These are phyloP conservation scores for Penicillium alfredii DNA, from an alignment of 495 filamentous ascomycete genomes.

Conservation along the genomic window DNA sequence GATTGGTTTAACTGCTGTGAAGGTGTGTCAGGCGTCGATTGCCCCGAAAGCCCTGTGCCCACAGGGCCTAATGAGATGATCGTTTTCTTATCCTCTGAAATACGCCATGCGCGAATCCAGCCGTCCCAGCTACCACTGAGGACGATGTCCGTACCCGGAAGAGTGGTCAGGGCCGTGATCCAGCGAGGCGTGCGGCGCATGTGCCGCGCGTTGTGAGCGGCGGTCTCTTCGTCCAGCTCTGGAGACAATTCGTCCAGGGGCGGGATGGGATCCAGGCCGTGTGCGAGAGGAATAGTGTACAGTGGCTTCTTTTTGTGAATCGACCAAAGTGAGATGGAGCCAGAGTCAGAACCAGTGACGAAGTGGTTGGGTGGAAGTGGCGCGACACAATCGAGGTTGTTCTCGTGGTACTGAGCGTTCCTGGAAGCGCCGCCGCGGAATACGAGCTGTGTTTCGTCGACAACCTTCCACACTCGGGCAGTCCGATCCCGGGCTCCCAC, in stretches of 20 bases:
- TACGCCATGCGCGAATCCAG: constrained; percentile 72
- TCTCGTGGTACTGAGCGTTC: constrained; percentile 58
- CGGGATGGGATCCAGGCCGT: constrained; percentile 65
- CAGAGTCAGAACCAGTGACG: constrained; percentile 89
- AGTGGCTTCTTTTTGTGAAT: constrained; percentile 92
- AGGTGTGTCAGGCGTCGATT: constrained; percentile 26
- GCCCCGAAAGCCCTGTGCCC: constrained; percentile 30
- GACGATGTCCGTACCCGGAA: constrained; percentile 83
- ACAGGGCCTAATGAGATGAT: constrained; percentile 67
- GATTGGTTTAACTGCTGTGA: constrained; percentile 35
- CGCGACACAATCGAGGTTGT: constrained; percentile 82
- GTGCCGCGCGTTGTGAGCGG: constrained; percentile 47
- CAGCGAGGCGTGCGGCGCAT: constrained; percentile 57
- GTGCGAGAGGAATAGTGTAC: constrained; percentile 70
- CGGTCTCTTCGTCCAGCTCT: constrained; percentile 55
- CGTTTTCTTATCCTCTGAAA: constrained; percentile 75
- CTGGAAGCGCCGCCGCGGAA: constrained; percentile 73
- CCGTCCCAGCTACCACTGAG: constrained; percentile 94
- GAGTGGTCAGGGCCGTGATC: constrained; percentile 80
- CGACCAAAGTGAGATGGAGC: constrained; percentile 78
- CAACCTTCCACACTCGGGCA: constrained; percentile 93
- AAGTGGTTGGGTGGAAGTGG: constrained; percentile 87
- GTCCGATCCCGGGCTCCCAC: constrained; percentile 89
- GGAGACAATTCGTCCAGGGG: constrained; percentile 66
- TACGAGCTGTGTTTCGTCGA: constrained; percentile 89